Conservation (phyloP, 805 yeast species). For the Hemisphaericaspora nanyangensis region DNA sequence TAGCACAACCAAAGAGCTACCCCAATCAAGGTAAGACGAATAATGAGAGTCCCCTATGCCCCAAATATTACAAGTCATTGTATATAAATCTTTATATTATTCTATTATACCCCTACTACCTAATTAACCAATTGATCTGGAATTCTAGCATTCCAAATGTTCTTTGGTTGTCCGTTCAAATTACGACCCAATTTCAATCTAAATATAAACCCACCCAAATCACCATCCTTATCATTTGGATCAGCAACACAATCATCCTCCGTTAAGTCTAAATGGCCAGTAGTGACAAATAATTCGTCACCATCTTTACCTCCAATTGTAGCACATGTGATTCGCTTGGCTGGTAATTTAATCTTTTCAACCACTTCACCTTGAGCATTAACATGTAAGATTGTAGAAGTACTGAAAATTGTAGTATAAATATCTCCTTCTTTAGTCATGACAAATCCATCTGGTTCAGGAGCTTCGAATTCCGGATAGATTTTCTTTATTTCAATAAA, state of each 20-base stretch:
- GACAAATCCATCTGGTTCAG: constrained; percentile 82
- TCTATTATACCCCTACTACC: no score
- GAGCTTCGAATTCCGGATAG: constrained; percentile 12
- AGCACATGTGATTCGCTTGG: constrained; percentile 60
- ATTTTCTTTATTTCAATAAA: constrained; percentile 29
- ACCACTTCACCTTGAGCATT: constrained; percentile 47
- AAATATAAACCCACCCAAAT: constrained; percentile 61
- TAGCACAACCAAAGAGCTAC: no score
- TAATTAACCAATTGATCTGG: background rate
- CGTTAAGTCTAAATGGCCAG: constrained; percentile 51
- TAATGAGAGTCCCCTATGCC: no score
- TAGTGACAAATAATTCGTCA: constrained; percentile 63
- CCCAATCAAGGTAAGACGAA: no score
- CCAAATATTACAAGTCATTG: no score
- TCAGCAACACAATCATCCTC: constrained; percentile 29
- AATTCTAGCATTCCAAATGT: constrained; percentile 23
- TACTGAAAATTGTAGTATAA: constrained; percentile 66
- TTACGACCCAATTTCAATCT: constrained; percentile 32
- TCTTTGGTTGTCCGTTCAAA: constrained; percentile 23
- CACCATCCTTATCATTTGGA: constrained; percentile 30
- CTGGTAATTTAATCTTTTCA: constrained; percentile 54
- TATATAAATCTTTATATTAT: no score
- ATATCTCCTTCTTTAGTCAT: constrained; percentile 52
- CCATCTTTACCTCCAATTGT: constrained; percentile 59
- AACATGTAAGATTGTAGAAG: constrained; percentile 53